Percentiles rank a stretch among this genome's conserved stretches.
Evolutionary conservation across 176 grass and related monocot genomes (phyloP).

Genomic region (Aegilops sharonensis): DNA sequence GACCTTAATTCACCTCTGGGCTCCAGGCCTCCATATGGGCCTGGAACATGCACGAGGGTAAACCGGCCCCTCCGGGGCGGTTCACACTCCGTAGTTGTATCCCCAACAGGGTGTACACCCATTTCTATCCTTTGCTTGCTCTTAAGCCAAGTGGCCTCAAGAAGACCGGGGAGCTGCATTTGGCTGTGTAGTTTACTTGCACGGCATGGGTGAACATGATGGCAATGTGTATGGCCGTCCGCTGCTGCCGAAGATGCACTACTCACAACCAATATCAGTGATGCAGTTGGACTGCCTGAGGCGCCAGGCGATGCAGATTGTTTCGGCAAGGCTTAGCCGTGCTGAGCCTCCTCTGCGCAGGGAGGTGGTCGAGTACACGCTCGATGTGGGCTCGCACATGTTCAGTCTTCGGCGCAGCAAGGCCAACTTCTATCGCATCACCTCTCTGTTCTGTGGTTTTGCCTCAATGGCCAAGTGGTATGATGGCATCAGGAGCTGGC

Average conservation of each 20-base stretch:
- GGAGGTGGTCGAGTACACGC: constrained; percentile 95
- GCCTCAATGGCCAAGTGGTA: constrained; percentile 60
- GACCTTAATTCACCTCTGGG: too few species aligned
- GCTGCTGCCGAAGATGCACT: constrained; percentile 92
- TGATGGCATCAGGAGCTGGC: constrained; percentile 76
- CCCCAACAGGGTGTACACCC: constrained; percentile 90
- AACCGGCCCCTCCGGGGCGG: too few species aligned
- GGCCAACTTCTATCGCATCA: constrained; percentile 93
- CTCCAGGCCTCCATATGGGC: too few species aligned
- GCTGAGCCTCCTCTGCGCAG: constrained; percentile 74
- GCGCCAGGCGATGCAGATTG: constrained; percentile 76
- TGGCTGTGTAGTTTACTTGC: constrained; percentile 89
- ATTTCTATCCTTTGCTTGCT: constrained; percentile 86
- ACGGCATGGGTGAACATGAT: constrained; percentile 96
- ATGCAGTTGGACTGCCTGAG: constrained; percentile 68
- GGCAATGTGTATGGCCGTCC: constrained; percentile 68
- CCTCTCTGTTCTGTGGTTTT: constrained; percentile 59
- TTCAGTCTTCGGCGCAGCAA: constrained; percentile 91
- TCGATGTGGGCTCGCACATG: constrained; percentile 96
- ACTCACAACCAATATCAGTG: constrained; percentile 79
- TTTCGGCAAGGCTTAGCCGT: constrained; percentile 66
- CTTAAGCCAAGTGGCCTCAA: constrained; percentile 75
- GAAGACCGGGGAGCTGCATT: constrained; percentile 88
- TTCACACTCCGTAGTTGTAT: too few species aligned
- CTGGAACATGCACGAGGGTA: too few species aligned